These are phyloP conservation scores for Vickermania ingenoplastis DNA, from an alignment of 208 protist species.

Conservation along the genomic window DNA sequence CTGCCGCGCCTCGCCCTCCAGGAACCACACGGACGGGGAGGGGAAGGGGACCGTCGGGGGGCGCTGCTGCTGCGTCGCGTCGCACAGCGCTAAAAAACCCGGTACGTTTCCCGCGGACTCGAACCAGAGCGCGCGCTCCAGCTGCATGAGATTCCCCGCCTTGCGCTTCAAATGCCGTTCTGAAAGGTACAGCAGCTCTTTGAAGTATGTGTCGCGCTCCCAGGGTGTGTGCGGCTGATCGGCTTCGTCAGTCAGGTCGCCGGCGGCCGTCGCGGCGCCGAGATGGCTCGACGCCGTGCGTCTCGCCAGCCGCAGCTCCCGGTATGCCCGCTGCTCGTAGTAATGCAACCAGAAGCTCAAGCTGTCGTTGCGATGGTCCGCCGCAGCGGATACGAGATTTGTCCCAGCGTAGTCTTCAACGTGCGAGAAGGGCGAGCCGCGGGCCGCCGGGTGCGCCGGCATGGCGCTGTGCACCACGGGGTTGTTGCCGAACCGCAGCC, in stretches of 20 bases:
- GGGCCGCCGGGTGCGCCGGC: constrained; percentile 3
- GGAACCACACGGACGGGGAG: constrained; percentile 65
- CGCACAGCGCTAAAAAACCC: constrained; percentile 57
- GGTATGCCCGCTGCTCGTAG: constrained; percentile 36
- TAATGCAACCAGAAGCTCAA: constrained; percentile 50
- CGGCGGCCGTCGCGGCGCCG: constrained; percentile 22
- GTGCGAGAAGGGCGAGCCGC: constrained; percentile 56
- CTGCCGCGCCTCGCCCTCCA: constrained; percentile 54
- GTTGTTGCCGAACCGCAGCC: constrained; percentile 85
- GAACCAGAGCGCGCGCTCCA: constrained; percentile 48
- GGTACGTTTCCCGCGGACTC: constrained; percentile 21
- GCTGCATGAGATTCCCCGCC: constrained; percentile 57
- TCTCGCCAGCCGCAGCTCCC: constrained; percentile 43
- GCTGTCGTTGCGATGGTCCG: constrained; percentile 48
- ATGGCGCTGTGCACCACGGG: constrained; percentile 62
- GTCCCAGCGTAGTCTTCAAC: constrained; percentile 85
- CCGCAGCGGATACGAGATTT: constrained; percentile 46
- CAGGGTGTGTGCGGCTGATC: constrained; percentile 75
- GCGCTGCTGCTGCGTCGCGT: constrained; percentile 58
- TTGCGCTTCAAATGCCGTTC: constrained; percentile 70
- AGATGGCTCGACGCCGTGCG: constrained; percentile 48
- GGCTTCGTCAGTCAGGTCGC: constrained; percentile 59
- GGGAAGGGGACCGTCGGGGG: constrained; percentile 63
- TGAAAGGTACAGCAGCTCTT: constrained; percentile 51
- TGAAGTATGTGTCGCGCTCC: constrained; percentile 64